A percentile compares a stretch with the other conserved stretches of the same genome.
These are phyloP conservation scores for Aureobasidium sp. DNA, from an alignment of 2,329 filamentous ascomycete genomes.

Conservation along the genomic window DNA sequence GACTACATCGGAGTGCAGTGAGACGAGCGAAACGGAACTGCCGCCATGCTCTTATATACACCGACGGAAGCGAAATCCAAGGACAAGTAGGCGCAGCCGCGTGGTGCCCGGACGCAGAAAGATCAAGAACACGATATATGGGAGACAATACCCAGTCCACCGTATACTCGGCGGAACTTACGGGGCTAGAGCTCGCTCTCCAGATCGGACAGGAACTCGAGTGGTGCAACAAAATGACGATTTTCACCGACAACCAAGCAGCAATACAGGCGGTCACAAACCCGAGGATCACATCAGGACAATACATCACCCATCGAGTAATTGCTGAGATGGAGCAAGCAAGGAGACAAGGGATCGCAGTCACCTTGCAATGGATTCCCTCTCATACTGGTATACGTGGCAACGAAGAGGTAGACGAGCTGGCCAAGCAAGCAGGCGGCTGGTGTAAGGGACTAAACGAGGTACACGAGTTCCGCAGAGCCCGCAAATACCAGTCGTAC, in stretches of 20 bases:
- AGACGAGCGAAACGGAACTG: neutral
- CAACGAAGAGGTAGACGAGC: neutral
- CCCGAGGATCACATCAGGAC: neutral
- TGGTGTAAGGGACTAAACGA: neutral
- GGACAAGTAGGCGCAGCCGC: neutral
- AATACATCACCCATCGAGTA: neutral
- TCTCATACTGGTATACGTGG: neutral
- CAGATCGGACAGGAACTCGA: constrained; percentile 4
- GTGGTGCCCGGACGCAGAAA: neutral
- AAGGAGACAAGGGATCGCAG: neutral
- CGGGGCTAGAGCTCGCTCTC: neutral
- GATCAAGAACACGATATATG: neutral
- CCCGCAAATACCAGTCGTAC: neutral
- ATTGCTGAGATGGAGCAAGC: neutral
- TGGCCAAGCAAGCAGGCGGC: neutral
- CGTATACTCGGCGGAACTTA: neutral
- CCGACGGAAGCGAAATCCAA: neutral
- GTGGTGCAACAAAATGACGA: neutral
- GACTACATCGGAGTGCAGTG: neutral
- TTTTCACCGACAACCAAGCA: neutral
- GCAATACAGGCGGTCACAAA: constrained; percentile 1
- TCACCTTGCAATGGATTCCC: neutral
- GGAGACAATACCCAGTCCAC: neutral
- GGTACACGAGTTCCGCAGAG: no score
- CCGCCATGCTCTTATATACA: neutral